These are phyloP conservation scores for Phytopythium montanum DNA, from an alignment of 352 stramenopile genomes.

Conservation along the genomic window DNA sequence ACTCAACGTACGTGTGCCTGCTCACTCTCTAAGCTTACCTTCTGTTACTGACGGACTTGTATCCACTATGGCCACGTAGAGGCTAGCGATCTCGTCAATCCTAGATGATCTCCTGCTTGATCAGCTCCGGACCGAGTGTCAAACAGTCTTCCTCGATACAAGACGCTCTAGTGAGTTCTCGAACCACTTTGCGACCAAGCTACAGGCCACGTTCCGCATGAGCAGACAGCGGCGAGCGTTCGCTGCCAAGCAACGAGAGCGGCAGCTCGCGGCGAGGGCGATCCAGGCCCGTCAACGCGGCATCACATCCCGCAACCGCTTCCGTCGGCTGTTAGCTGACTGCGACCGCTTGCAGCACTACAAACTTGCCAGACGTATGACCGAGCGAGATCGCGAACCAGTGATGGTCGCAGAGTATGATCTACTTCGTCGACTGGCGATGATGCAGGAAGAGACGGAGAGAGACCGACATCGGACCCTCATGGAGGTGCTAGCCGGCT, in stretches of 20 bases:
- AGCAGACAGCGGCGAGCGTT: conserved; percentile 60
- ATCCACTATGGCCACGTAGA: conserved; percentile 14
- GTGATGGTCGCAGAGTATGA: conserved; percentile 15
- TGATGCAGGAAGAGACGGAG: conserved; percentile 37
- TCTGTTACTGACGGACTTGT: neutral
- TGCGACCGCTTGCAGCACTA: conserved; percentile 51
- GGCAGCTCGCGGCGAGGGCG: conserved; percentile 46
- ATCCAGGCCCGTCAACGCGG: conserved; percentile 69
- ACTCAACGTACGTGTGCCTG: conserved; percentile 20
- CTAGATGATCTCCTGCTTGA: conserved; percentile 59
- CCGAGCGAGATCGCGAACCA: neutral
- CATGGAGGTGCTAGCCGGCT: conserved; percentile 64
- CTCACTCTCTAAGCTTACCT: neutral
- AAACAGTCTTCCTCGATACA: conserved; percentile 42
- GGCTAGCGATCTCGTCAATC: conserved; percentile 44
- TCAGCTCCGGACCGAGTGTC: conserved; percentile 52
- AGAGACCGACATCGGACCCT: conserved; percentile 50
- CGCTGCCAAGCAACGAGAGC: conserved; percentile 32
- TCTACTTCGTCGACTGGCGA: conserved; percentile 27
- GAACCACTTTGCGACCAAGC: conserved; percentile 66
- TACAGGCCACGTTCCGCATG: conserved; percentile 72
- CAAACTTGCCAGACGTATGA: neutral
- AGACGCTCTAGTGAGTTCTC: conserved; percentile 59
- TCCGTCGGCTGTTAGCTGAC: conserved; percentile 53
- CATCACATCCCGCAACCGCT: conserved; percentile 48